These are phyloP conservation scores for Mortierella alpina DNA, from an alignment of 192 early-diverging fungal species.

Conservation along the genomic window DNA sequence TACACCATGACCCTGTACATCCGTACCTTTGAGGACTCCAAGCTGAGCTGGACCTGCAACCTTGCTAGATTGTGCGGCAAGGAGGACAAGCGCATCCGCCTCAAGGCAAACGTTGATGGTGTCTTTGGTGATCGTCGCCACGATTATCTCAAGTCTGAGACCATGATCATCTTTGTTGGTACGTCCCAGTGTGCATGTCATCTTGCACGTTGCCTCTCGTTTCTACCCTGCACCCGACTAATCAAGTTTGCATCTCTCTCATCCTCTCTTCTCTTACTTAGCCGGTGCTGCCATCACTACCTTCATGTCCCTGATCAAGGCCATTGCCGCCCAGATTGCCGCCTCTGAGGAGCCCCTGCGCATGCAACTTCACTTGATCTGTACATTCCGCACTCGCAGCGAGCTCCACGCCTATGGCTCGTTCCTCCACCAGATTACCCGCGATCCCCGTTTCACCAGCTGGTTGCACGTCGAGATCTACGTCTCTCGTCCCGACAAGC, in stretches of 20 bases:
- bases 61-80: constrained; percentile 30
- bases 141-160: constrained; percentile 49
- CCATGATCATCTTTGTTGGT: constrained; percentile 45
- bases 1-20: constrained; percentile 36
- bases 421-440: constrained; percentile 52
- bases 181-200: background rate
- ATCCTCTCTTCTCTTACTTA: constrained; percentile 4
- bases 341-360: constrained; percentile 33
- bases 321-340: constrained; percentile 46
- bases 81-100: constrained; percentile 28
- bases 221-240: background rate
- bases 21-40: constrained; percentile 24
- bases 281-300: constrained; percentile 52
- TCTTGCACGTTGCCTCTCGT: background rate
- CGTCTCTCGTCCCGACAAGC: constrained; percentile 46
- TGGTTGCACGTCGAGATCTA: constrained; percentile 52
- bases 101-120: constrained; percentile 41
- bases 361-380: constrained; percentile 43
- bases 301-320: constrained; percentile 48
- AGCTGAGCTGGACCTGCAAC: constrained; percentile 38
- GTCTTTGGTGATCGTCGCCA: constrained; percentile 52
- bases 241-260: background rate
- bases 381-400: constrained; percentile 47
- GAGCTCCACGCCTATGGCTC: constrained; percentile 53
- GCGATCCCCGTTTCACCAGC: constrained; percentile 44